These are phyloP conservation scores for Teunomyces aglyptinius DNA, from an alignment of 805 yeast species.

Conservation along the genomic window DNA sequence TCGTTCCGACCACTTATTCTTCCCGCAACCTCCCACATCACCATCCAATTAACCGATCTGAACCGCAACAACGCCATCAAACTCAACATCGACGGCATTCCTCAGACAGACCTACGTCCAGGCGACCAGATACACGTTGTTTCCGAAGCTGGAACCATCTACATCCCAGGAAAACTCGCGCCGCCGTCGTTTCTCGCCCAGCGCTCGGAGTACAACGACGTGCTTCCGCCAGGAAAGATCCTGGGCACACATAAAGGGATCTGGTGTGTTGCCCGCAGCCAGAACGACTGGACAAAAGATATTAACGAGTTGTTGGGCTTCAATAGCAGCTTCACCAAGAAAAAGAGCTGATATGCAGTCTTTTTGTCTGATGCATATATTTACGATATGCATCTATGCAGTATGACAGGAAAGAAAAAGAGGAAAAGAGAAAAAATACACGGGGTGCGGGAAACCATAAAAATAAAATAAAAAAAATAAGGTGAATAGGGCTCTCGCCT, in stretches of 20 bases:
- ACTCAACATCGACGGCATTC: slow-evolving; percentile 81
- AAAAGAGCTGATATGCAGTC: slow-evolving; percentile 3
- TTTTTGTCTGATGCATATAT: not conserved
- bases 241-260: slow-evolving; percentile 46
- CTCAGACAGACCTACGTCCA: slow-evolving; percentile 60
- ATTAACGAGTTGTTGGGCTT: slow-evolving; percentile 86
- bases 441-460: not conserved
- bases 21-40: slow-evolving; percentile 75
- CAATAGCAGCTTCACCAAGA: slow-evolving; percentile 72
- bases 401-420: not conserved
- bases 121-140: slow-evolving; percentile 81
- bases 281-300: slow-evolving; percentile 90
- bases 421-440: not conserved
- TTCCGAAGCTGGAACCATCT: slow-evolving; percentile 56
- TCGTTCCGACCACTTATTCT: slow-evolving; percentile 86
- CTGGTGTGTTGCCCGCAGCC: slow-evolving; percentile 82
- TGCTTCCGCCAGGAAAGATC: slow-evolving; percentile 5
- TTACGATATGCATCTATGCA: not conserved
- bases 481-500: not conserved
- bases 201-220: slow-evolving; percentile 3
- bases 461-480: not conserved
- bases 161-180: slow-evolving; percentile 47
- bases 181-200: slow-evolving; percentile 26
- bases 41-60: slow-evolving; percentile 52
- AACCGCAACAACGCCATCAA: slow-evolving; percentile 43